These are phyloP conservation scores for Apophysomyces variabilis DNA, from an alignment of 371 early-diverging fungal species.

Conservation along the genomic window DNA sequence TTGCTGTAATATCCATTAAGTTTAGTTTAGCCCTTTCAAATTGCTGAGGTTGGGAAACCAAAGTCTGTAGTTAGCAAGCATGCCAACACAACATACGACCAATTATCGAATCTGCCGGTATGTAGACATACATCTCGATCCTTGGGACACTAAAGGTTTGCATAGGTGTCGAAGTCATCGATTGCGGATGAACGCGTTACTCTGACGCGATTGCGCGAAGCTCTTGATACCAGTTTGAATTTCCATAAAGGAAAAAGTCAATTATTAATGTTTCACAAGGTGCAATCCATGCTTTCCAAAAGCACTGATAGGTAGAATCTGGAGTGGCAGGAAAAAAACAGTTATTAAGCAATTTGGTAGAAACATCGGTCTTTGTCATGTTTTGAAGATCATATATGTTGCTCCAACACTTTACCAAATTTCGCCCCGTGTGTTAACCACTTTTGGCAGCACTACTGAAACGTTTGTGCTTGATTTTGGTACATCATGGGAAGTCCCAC, in stretches of 20 bases:
- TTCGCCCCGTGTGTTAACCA: slow-evolving; percentile 31
- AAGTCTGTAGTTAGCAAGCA: too few species aligned
- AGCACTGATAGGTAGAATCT: slow-evolving; percentile 28
- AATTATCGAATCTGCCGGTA: neutral
- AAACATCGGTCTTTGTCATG: slow-evolving; percentile 32
- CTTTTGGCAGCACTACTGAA: slow-evolving; percentile 31
- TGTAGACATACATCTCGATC: neutral
- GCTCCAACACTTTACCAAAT: slow-evolving; percentile 37
- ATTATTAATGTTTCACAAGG: slow-evolving; percentile 42
- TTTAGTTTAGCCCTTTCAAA: neutral
- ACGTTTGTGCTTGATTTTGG: slow-evolving; percentile 37
- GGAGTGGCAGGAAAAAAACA: neutral
- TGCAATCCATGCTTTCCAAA: slow-evolving; percentile 37
- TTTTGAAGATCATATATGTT: slow-evolving; percentile 38
- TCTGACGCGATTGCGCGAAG: slow-evolving; percentile 31
- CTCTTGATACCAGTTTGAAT: slow-evolving; percentile 41
- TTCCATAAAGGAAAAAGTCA: slow-evolving; percentile 39
- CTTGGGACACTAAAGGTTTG: neutral
- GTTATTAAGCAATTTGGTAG: slow-evolving; percentile 10
- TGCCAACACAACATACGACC: neutral
- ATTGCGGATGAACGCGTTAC: slow-evolving; percentile 34
- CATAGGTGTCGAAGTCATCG: slow-evolving; percentile 18
- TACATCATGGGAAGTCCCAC: slow-evolving; percentile 32
- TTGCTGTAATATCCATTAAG: neutral
- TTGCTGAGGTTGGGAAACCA: too few species aligned